Percentiles rank a stretch among this genome's conserved stretches.
Evolutionary conservation across 805 yeast species (phyloP).

Genomic region (Teunomyces funiuensis): DNA sequence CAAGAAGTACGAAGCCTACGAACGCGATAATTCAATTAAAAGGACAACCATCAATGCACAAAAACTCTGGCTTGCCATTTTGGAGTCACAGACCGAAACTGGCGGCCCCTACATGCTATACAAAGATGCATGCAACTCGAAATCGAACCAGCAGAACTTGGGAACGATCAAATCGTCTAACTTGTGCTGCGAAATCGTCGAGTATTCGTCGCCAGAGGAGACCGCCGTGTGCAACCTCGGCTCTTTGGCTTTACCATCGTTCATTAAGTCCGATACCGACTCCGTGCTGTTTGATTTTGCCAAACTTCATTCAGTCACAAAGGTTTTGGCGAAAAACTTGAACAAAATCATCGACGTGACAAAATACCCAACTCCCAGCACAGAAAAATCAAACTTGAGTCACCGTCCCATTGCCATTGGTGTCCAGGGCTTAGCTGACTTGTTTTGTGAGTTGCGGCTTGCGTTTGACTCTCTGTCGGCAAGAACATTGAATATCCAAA

Average conservation of each 20-base stretch:
- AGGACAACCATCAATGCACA: slow-evolving; percentile 72
- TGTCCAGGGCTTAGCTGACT: slow-evolving; percentile 96
- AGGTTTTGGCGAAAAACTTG: slow-evolving; percentile 76
- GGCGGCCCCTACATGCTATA: slow-evolving; percentile 94
- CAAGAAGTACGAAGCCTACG: slow-evolving; percentile 69
- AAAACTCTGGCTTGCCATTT: slow-evolving; percentile 83
- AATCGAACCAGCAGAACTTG: slow-evolving; percentile 87
- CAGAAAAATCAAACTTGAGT: slow-evolving; percentile 71
- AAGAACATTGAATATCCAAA: slow-evolving; percentile 69
- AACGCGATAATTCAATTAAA: slow-evolving; percentile 59
- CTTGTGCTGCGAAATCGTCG: slow-evolving; percentile 91
- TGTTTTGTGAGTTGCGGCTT: slow-evolving; percentile 72
- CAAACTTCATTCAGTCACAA: slow-evolving; percentile 71
- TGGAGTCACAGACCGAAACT: slow-evolving; percentile 93
- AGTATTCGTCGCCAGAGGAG: slow-evolving; percentile 88
- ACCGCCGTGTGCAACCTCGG: slow-evolving; percentile 95
- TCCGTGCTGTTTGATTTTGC: slow-evolving; percentile 60
- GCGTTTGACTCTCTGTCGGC: slow-evolving; percentile 89
- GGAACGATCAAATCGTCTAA: slow-evolving; percentile 93
- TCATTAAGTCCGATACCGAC: slow-evolving; percentile 41
- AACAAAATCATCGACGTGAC: slow-evolving; percentile 83
- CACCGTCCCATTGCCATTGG: slow-evolving; percentile 96
- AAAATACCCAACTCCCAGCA: slow-evolving; percentile 78
- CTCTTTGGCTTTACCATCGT: slow-evolving; percentile 84
- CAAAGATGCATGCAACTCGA: slow-evolving; percentile 86